Percentiles rank a stretch among this genome's conserved stretches.
Conservation (phyloP, 2,329 filamentous ascomycete species). For the Acrocalymma vagum region DNA sequence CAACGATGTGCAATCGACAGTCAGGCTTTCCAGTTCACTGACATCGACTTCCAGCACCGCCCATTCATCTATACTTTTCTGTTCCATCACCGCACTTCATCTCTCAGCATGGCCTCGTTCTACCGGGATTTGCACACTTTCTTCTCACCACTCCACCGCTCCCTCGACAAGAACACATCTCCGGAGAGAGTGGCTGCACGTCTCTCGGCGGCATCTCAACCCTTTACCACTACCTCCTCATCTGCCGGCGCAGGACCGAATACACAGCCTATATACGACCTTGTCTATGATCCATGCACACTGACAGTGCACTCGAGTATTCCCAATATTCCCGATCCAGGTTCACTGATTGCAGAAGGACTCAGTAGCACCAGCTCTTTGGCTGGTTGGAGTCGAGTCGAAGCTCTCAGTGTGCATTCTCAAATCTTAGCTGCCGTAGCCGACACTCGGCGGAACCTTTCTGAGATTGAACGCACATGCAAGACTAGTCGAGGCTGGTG, state of each 20-base stretch:
- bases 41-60: conserved; percentile 58
- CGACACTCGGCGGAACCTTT: conserved; percentile 54
- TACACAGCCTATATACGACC: conserved; percentile 63
- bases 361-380: conserved; percentile 18
- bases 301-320: conserved; percentile 68
- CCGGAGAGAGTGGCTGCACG: conserved; percentile 51
- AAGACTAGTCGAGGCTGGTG: conserved; percentile 73
- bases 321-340: conserved; percentile 69
- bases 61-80: conserved; percentile 83
- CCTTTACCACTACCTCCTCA: conserved; percentile 46
- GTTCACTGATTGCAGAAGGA: conserved; percentile 51
- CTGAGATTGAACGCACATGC: conserved; percentile 67
- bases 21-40: neutral
- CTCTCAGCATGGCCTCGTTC: conserved; percentile 55
- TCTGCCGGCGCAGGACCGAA: conserved; percentile 37
- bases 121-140: conserved; percentile 62
- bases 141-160: conserved; percentile 57
- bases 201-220: conserved; percentile 47
- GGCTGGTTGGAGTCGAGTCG: conserved; percentile 60
- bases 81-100: conserved; percentile 69
- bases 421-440: conserved; percentile 65
- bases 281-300: conserved; percentile 67
- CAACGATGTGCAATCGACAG: no score
- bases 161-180: conserved; percentile 53
- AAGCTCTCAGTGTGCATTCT: conserved; percentile 69